These are phyloP conservation scores for Lophiostoma macrostomum DNA, from an alignment of 495 filamentous ascomycete genomes.

Conservation along the genomic window DNA sequence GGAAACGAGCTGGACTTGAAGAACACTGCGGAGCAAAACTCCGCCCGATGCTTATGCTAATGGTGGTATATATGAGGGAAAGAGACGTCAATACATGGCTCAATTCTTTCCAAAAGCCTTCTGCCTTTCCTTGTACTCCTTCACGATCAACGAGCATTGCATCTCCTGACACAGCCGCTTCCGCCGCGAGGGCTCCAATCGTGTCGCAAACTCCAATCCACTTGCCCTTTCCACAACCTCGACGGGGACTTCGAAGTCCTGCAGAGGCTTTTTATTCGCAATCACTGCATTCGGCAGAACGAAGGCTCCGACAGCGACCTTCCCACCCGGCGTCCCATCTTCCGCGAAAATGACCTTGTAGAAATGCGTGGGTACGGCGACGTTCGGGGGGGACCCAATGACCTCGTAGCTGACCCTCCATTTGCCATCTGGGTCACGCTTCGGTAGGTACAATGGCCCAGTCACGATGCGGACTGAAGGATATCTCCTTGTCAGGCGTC, in stretches of 20 bases:
- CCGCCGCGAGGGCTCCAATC: conserved; percentile 67
- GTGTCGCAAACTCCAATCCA: conserved; percentile 83
- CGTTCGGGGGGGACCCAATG: conserved; percentile 89
- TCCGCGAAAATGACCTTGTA: conserved; percentile 98
- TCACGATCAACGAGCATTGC: conserved; percentile 72
- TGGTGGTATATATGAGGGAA: conserved; percentile 6
- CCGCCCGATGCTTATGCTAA: conserved; percentile 9
- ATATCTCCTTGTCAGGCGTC: conserved; percentile 74
- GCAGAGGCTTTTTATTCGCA: conserved; percentile 74
- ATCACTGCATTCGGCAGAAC: conserved; percentile 94
- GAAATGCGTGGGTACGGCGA: conserved; percentile 97
- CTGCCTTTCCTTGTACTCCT: conserved; percentile 66
- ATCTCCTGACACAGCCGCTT: conserved; percentile 84
- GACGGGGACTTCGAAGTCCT: conserved; percentile 89
- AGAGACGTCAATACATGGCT: neutral
- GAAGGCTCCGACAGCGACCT: conserved; percentile 88
- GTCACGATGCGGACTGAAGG: conserved; percentile 89
- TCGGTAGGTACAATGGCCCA: conserved; percentile 87
- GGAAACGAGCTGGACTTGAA: too few relatives aligned
- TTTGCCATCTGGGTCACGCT: conserved; percentile 77
- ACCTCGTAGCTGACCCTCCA: conserved; percentile 96
- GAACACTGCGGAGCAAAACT: too few relatives aligned
- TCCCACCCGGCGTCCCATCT: conserved; percentile 66
- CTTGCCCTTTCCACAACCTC: conserved; percentile 89
- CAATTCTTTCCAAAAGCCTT: conserved; percentile 49